These are phyloP conservation scores for Knoxia roxburghii DNA, from an alignment of 257 asterid species.

Conservation along the genomic window DNA sequence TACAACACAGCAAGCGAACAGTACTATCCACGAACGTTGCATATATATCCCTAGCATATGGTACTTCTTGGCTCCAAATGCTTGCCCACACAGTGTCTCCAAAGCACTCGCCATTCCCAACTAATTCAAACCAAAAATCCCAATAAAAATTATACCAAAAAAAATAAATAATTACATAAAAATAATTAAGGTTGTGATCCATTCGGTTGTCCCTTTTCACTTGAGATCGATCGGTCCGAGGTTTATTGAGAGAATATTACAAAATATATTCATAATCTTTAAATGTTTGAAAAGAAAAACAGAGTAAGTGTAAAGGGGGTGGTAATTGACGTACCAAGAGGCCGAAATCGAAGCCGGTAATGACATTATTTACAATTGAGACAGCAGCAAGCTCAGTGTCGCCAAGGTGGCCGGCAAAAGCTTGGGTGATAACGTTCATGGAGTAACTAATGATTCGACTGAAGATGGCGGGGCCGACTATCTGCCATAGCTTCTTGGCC, in stretches of 20 bases:
- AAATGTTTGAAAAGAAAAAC: too few relatives aligned
- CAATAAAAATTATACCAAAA: too few relatives aligned
- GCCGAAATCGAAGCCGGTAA: conserved; percentile 73
- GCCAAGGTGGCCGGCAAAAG: conserved; percentile 88
- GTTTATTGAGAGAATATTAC: too few relatives aligned
- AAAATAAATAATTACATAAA: too few relatives aligned
- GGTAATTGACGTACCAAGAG: conserved; percentile 38
- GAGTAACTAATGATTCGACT: conserved; percentile 61
- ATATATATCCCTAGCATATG: conserved; percentile 73
- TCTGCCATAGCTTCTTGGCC: conserved; percentile 71
- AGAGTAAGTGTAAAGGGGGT: background rate
- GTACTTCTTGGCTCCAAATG: conserved; percentile 69
- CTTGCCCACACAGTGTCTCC: conserved; percentile 92
- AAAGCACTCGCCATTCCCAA: conserved; percentile 89
- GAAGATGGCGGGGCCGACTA: conserved; percentile 84
- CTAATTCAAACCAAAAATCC: background rate
- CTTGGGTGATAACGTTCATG: conserved; percentile 69
- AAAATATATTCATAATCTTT: too few relatives aligned
- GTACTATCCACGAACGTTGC: conserved; percentile 81
- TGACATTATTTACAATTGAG: conserved; percentile 57
- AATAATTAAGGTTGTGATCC: too few relatives aligned
- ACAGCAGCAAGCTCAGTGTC: conserved; percentile 83
- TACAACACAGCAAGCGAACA: conserved; percentile 33
- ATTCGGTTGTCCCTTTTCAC: too few relatives aligned
- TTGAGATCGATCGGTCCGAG: too few relatives aligned